phyloP scores from a whole-genome alignment of 2,329 filamentous ascomycete species.

The Colletotrichum lindemuthianum region DNA sequence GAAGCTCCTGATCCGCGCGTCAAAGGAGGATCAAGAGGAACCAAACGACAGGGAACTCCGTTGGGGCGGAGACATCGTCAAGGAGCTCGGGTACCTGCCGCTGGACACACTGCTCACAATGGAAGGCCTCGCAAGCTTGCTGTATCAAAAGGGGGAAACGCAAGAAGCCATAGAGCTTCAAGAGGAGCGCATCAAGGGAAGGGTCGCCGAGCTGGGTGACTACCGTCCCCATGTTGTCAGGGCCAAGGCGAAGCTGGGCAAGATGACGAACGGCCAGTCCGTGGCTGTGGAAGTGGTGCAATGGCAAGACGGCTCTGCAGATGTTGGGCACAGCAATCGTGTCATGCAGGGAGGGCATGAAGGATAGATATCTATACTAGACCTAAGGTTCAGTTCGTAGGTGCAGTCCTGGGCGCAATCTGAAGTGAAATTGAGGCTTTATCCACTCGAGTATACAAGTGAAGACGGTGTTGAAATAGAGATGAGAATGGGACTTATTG shows the following conservation, averaged over 20 bases:
- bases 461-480: too few relatives aligned
- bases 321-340: constrained; percentile 1
- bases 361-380: constrained; percentile 14
- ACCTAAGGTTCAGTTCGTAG: too few relatives aligned
- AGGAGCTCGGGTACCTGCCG: too few relatives aligned
- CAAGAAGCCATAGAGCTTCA: background rate
- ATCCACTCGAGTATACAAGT: too few relatives aligned
- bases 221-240: background rate
- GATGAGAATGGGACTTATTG: too few relatives aligned
- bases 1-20: background rate
- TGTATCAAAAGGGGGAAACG: background rate
- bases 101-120: constrained; percentile 14
- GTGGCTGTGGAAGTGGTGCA: background rate
- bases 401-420: too few relatives aligned
- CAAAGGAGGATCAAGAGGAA: too few relatives aligned
- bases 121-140: constrained; percentile 6
- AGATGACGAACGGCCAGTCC: background rate
- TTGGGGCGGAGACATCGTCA: too few relatives aligned
- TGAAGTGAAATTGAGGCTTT: too few relatives aligned
- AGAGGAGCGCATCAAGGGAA: background rate
- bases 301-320: background rate
- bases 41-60: too few relatives aligned
- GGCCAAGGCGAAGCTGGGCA: background rate
- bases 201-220: background rate
- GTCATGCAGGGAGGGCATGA: constrained; percentile 3